Percentiles rank a stretch among this genome's conserved stretches.
Conservation (phyloP, 495 filamentous ascomycete species). For the Evernia prunastri region DNA sequence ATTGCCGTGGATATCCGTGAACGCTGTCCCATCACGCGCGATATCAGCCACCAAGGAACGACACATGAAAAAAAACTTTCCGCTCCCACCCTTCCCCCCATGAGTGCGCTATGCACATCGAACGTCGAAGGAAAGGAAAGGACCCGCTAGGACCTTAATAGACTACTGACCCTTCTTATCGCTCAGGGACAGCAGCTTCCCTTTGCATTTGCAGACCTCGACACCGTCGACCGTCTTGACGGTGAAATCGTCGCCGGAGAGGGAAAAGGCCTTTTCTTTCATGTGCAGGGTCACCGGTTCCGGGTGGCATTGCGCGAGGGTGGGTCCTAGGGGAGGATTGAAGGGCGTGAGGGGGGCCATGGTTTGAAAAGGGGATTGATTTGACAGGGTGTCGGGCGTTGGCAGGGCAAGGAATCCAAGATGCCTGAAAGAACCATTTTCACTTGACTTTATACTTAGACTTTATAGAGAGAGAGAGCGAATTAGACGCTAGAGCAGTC, state of each 20-base stretch:
- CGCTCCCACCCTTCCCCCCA: not conserved
- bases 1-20: conserved; percentile 15
- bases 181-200: conserved; percentile 16
- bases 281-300: conserved; percentile 23
- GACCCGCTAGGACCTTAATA: not conserved
- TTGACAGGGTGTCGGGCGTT: not conserved
- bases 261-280: conserved; percentile 21
- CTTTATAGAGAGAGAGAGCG: too few species aligned
- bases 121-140: not conserved
- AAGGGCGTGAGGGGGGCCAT: conserved; percentile 17
- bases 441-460: too few species aligned
- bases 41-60: conserved; percentile 1
- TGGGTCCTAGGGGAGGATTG: conserved; percentile 14
- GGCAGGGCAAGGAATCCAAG: too few species aligned
- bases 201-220: conserved; percentile 23
- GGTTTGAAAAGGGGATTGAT: not conserved
- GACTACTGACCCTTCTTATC: conserved; percentile 13
- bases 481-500: too few species aligned
- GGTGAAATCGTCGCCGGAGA: conserved; percentile 23
- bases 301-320: conserved; percentile 16
- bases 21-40: not conserved
- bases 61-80: not conserved
- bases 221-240: conserved; percentile 16
- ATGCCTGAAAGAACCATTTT: too few species aligned
- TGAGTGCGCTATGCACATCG: too few species aligned